Base-by-base conservation (phyloP, 2,329 filamentous ascomycete species). In the Claviceps fusiformis region DNA sequence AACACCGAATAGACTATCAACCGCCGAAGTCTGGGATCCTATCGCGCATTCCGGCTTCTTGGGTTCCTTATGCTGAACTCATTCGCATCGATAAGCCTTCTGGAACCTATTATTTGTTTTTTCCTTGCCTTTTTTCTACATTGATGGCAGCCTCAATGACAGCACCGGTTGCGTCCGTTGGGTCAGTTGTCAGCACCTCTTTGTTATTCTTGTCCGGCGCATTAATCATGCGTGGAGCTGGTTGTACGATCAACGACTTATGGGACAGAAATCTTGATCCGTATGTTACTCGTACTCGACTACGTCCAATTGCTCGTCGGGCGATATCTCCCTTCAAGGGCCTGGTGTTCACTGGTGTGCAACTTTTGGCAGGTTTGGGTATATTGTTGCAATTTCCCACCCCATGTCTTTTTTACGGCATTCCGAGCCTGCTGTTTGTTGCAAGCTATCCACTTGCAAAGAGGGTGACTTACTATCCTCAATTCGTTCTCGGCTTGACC, bases 231-330 rank as follows among this genome's bases (percentile, higher is more conserved):
- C 86, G 90, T 58, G 87, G 90, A 51, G 88, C 89, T 24, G 89
- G 89, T 53, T 95, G 90, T 69, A 86, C 86, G 19, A 89, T 95
- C 71, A 95, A 95, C 67, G 90, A 95, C 67, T 81, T 95, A 52
- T 91, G 89, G 86, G 90, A 95, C 69, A 82, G 88, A 54, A 87
- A 93, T 62, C 82, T 95, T 17, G 90, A 95, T 68, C 85, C 86
- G 7, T 80, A 89, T 59, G 89, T 95, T 15, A 71, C 79, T 1
- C 80, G 90, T 50, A 95, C 88, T 6, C 80, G 85, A 15, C 74
- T 89, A 37, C 83, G 90, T 17, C 90, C 90, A 3, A 86, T 95
- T 58, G 89, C 90, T 1, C 81, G 90, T 13, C 79, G 86, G 39
- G 89, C 89, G 53, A 73, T 95, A 52, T 84, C 81, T 3, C 86